Base-by-base conservation (phyloP, 1,284 basidiomycete genomes). In the Irpex sp. region DNA sequence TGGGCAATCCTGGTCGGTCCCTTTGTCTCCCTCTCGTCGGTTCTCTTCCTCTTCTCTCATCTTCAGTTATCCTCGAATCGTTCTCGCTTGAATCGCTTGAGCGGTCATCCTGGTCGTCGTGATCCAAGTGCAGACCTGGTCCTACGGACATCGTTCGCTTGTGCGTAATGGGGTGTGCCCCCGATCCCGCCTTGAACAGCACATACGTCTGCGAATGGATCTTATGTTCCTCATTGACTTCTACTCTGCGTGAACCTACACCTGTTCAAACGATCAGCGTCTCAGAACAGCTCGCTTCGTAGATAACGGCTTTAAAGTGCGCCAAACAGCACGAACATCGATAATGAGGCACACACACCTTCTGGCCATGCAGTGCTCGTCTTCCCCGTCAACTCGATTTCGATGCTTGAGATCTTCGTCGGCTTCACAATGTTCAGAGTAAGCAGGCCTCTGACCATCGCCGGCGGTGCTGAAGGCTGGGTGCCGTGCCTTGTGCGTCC, bases 361-460 rank as follows among this genome's bases (percentile, higher is more conserved):
- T 98, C 95, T 3, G 92, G 90, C 92, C 95, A 97, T 21, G 78
- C 77, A 5, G 81, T 85, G 11, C 75, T 74, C 5, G 85, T 79
- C 66, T 83, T 90, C 5, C 93, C 96, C 59, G 87, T 81, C 19
- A 98, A 79, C 68, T 88, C 87, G 54, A 97, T 80, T 61, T 88
- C 85, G 63, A 99, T 96, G 69, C 89, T 92, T 43, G 90, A 90
- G 70, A 99, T 90, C 73, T 90, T 88, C 47, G 89, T 95, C 0
- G 95, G 87, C 72, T 96, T 97, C 56, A 81, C 79, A 35, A 98
- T 81, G 9, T 87, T 85, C 53, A 99, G 79, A 1, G 88, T 90
- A 63, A 98, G 82, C 9, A 98, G 79, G n/a, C 95, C 97, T 47
- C 97, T 84, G 36, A 99, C 81, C 74, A 96, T 83, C 5, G 94